These are phyloP conservation scores for Fusarium paranaense DNA, from an alignment of 2,329 filamentous ascomycete genomes.

Conservation along the genomic window DNA sequence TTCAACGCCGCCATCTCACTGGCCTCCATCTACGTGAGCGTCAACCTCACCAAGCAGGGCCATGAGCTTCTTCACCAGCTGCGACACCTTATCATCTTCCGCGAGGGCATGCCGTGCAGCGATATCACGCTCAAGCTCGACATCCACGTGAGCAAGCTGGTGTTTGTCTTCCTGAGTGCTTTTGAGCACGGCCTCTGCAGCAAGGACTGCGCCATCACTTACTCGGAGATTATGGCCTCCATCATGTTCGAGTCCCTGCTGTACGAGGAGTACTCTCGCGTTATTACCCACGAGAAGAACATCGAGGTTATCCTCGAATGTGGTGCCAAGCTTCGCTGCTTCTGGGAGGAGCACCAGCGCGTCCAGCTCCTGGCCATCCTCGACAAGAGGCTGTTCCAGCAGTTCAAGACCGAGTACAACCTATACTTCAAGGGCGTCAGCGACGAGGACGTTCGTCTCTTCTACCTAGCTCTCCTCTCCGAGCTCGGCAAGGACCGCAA, in stretches of 20 bases:
- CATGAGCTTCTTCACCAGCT: conserved; percentile 60
- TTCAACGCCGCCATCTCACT: conserved; percentile 61
- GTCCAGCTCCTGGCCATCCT: conserved; percentile 51
- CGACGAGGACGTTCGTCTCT: conserved; percentile 50
- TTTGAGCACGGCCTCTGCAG: conserved; percentile 56
- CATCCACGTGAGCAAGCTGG: conserved; percentile 48
- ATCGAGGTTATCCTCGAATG: conserved; percentile 39
- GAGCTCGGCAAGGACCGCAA: conserved; percentile 51
- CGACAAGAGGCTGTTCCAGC: conserved; percentile 52
- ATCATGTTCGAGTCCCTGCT: conserved; percentile 41
- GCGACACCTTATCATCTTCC: conserved; percentile 61
- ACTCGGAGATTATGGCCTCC: conserved; percentile 54
- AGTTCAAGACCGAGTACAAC: conserved; percentile 52
- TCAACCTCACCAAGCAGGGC: conserved; percentile 53
- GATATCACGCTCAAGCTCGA: conserved; percentile 54
- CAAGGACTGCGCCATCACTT: conserved; percentile 48
- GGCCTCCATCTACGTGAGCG: conserved; percentile 58
- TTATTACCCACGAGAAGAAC: conserved; percentile 32
- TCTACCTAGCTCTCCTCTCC: conserved; percentile 55
- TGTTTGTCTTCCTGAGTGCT: conserved; percentile 59
- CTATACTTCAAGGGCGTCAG: conserved; percentile 38
- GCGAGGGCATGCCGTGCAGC: conserved; percentile 48
- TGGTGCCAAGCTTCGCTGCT: conserved; percentile 40
- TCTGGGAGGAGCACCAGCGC: conserved; percentile 41
- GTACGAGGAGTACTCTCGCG: conserved; percentile 41